Evolutionary conservation across 345 rosid species (phyloP).

Genomic region (Bruguiera sexangula): DNA sequence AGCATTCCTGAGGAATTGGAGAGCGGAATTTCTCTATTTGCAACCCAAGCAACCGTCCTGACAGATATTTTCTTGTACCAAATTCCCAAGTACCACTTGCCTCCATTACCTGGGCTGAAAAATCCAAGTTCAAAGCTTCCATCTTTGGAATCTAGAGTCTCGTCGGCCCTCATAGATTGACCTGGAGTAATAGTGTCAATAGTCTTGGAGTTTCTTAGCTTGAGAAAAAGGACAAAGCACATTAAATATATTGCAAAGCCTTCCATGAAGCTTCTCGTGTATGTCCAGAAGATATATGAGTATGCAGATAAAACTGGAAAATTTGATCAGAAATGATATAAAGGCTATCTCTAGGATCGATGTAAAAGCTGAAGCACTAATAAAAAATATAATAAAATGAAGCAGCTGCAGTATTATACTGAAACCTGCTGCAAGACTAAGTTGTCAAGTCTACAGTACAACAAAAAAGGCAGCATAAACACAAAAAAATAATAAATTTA

Average conservation of each 20-base stretch:
- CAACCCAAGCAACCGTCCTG: conserved; percentile 11
- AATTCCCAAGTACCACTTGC: conserved; percentile 10
- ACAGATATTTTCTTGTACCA: conserved; percentile 9
- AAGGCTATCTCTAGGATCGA: too few species aligned
- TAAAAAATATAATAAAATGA: too few species aligned
- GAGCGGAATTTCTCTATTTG: conserved; percentile 19
- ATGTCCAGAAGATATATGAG: neutral
- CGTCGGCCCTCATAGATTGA: conserved; percentile 1
- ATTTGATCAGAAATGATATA: too few species aligned
- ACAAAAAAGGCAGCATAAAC: too few species aligned
- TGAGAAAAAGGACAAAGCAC: neutral
- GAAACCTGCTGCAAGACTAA: too few species aligned
- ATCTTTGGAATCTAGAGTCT: conserved; percentile 10
- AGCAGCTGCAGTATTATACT: too few species aligned
- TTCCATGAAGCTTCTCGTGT: neutral
- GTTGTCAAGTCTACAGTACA: too few species aligned
- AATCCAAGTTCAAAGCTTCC: conserved; percentile 14
- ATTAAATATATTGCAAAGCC: neutral
- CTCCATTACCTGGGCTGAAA: conserved; percentile 1
- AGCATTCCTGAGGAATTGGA: conserved; percentile 7
- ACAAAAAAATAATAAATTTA: too few species aligned
- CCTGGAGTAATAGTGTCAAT: neutral
- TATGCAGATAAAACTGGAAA: too few species aligned
- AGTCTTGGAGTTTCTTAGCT: neutral
- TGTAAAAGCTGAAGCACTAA: too few species aligned